phyloP scores from a whole-genome alignment of 768 basidiomycete genomes.

The Boletus reticulatus region DNA sequence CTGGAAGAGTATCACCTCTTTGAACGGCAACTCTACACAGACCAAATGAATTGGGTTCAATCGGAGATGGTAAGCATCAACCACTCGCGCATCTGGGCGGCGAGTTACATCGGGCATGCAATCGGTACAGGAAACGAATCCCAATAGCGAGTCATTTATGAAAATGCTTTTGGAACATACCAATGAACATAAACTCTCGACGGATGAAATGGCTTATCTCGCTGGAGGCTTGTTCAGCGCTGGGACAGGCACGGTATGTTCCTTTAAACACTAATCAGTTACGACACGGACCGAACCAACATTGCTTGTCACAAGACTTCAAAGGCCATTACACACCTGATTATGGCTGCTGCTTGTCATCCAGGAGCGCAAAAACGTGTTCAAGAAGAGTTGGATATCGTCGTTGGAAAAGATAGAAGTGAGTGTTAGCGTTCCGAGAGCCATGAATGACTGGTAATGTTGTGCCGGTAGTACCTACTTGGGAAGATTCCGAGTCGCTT shows the following conservation, averaged over 20 bases:
- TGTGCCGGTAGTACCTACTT: constrained; percentile 34
- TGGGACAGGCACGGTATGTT: constrained; percentile 48
- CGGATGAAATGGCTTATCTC: constrained; percentile 55
- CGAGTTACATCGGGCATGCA: not conserved
- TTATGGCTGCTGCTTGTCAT: constrained; percentile 54
- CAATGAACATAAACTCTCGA: constrained; percentile 43
- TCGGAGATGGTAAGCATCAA: constrained; percentile 37
- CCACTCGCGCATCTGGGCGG: too few relatives aligned
- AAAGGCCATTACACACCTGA: constrained; percentile 45
- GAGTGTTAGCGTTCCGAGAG: not conserved
- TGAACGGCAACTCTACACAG: constrained; percentile 48
- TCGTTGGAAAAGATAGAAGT: constrained; percentile 42
- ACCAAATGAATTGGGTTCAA: constrained; percentile 45
- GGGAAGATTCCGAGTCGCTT: constrained; percentile 31
- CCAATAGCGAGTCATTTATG: constrained; percentile 38
- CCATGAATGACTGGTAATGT: not conserved
- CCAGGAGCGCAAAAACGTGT: constrained; percentile 49
- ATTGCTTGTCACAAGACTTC: constrained; percentile 34
- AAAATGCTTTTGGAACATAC: constrained; percentile 51
- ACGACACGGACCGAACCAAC: not conserved
- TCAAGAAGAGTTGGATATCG: constrained; percentile 51
- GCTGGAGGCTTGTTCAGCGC: constrained; percentile 60
- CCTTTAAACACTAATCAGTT: not conserved
- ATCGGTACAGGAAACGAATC: constrained; percentile 6
- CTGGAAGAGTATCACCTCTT: constrained; percentile 50